phyloP scores from a whole-genome alignment of 768 basidiomycete species.

The Tubosaeta sp. region DNA sequence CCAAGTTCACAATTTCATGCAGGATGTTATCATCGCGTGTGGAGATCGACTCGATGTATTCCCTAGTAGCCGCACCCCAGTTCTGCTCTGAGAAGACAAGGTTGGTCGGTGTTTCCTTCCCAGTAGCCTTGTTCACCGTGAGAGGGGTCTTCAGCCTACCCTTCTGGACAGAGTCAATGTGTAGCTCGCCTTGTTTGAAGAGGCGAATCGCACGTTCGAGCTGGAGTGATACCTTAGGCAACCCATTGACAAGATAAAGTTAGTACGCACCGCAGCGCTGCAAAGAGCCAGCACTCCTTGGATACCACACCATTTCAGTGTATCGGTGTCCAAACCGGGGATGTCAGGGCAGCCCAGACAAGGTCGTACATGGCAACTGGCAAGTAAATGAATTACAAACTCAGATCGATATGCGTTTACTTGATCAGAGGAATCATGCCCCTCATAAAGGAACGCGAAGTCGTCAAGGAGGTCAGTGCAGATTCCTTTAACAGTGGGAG shows the following conservation, averaged over 20 bases:
- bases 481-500: neutral
- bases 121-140: neutral
- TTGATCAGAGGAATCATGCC: neutral
- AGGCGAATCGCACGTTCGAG: neutral
- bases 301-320: neutral
- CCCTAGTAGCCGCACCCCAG: neutral
- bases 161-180: neutral
- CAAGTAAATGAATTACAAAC: neutral
- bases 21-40: no score
- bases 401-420: neutral
- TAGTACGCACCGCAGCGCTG: neutral
- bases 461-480: neutral
- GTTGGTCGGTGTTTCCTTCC: neutral
- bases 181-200: neutral
- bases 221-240: neutral
- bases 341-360: neutral
- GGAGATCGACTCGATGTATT: neutral
- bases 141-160: neutral
- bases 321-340: neutral
- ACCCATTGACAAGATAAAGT: neutral
- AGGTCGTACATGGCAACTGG: neutral
- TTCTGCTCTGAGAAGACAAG: neutral
- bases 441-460: neutral
- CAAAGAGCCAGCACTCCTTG: neutral
- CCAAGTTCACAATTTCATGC: no score